These are phyloP conservation scores for Blastobotrys terrestris DNA, from an alignment of 805 yeast species.

Conservation along the genomic window DNA sequence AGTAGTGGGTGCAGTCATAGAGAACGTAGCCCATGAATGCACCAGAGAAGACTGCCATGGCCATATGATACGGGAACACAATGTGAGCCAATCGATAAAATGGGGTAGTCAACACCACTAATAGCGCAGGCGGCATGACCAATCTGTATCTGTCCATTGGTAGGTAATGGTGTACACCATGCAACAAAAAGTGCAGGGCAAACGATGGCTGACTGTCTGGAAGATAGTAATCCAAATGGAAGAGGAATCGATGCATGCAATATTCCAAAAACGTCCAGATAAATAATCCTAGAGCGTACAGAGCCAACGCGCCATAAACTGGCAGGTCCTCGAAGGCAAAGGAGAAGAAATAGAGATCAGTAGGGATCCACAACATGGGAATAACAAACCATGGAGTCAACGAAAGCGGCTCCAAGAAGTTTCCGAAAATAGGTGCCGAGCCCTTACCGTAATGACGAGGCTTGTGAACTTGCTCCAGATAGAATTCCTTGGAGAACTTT, in stretches of 20 bases:
- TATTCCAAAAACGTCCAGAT: slow-evolving; percentile 95
- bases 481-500: slow-evolving; percentile 78
- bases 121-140: slow-evolving; percentile 94
- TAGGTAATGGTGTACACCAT: slow-evolving; percentile 93
- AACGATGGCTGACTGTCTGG: slow-evolving; percentile 75
- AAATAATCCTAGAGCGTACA: slow-evolving; percentile 75
- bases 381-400: slow-evolving; percentile 93
- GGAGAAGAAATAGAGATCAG: slow-evolving; percentile 55
- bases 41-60: slow-evolving; percentile 92
- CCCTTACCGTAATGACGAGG: slow-evolving; percentile 98
- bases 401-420: slow-evolving; percentile 85
- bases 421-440: slow-evolving; percentile 92
- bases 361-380: slow-evolving; percentile 84
- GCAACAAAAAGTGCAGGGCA: slow-evolving; percentile 81
- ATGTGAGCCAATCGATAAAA: slow-evolving; percentile 71
- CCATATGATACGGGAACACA: slow-evolving; percentile 72
- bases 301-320: slow-evolving; percentile 40
- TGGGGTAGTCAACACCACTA: slow-evolving; percentile 67
- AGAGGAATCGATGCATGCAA: slow-evolving; percentile 77
- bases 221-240: slow-evolving; percentile 82
- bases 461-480: slow-evolving; percentile 92
- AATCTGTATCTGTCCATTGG: slow-evolving; percentile 94
- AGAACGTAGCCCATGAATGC: slow-evolving; percentile 89
- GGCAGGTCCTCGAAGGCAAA: slow-evolving; percentile 51
- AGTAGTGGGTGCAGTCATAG: slow-evolving; percentile 92